Percentiles rank a stretch among this genome's conserved stretches.
Conservation (phyloP, 2,329 filamentous ascomycete species). For the Ascochyta viciae-villosae region DNA sequence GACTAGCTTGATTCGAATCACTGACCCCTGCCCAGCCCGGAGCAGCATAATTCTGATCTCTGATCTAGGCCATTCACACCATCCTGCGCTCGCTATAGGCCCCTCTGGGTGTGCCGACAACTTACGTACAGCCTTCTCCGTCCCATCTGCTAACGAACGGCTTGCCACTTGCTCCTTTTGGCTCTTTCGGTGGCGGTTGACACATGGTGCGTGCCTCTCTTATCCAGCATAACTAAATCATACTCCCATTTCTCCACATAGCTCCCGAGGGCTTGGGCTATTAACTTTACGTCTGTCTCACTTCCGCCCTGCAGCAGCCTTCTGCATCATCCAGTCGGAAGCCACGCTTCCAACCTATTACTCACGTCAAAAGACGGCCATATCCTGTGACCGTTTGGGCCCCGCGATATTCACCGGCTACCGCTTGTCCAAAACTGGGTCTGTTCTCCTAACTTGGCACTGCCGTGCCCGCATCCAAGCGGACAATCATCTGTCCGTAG, state of each 20-base stretch:
- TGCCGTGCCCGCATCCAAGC: conserved; percentile 28
- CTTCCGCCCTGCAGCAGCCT: conserved; percentile 23
- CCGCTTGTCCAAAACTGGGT: conserved; percentile 29
- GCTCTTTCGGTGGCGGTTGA: conserved; percentile 30
- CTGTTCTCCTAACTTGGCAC: conserved; percentile 35
- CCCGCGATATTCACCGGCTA: conserved; percentile 27
- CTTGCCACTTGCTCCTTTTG: conserved; percentile 37
- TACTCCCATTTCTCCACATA: conserved; percentile 38
- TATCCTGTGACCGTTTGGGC: conserved; percentile 19
- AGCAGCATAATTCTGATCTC: conserved; percentile 29
- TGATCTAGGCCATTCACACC: conserved; percentile 35
- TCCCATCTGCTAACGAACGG: conserved; percentile 29
- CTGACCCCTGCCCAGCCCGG: conserved; percentile 26
- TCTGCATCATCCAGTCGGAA: conserved; percentile 22
- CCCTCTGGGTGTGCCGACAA: conserved; percentile 35
- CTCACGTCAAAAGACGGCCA: conserved; percentile 12
- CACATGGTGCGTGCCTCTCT: conserved; percentile 46
- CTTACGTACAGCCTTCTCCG: conserved; percentile 39
- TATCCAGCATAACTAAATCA: conserved; percentile 33
- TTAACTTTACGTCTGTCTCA: conserved; percentile 14
- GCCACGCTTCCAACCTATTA: conserved; percentile 19
- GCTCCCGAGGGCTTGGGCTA: conserved; percentile 29
- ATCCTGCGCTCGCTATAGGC: conserved; percentile 26
- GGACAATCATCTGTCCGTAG: conserved; percentile 26
- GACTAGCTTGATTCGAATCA: conserved; percentile 35